Percentiles rank a stretch among this genome's conserved stretches.
Conservation (phyloP, 345 rosid genomes). For the Durio zibethinus region DNA sequence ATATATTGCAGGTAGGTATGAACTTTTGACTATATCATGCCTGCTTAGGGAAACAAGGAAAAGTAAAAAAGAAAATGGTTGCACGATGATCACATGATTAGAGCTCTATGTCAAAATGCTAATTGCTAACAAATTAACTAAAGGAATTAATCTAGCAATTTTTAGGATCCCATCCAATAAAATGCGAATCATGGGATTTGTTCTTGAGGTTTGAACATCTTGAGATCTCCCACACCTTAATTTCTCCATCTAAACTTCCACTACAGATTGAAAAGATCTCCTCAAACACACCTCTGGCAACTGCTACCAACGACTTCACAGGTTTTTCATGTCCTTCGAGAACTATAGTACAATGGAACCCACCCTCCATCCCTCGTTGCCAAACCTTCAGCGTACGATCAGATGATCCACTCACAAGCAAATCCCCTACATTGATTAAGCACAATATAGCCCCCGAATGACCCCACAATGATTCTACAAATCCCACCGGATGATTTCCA, state of each 20-base stretch:
- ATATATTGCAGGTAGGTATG: not conserved
- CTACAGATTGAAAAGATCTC: slow-evolving; percentile 31
- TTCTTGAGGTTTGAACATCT: not conserved
- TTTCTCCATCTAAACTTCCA: slow-evolving; percentile 49
- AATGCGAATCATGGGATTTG: not conserved
- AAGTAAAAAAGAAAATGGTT: not conserved
- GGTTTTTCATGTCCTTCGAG: slow-evolving; percentile 48
- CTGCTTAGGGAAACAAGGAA: not conserved
- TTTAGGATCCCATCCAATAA: not conserved
- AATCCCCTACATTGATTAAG: slow-evolving; percentile 29
- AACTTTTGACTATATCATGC: not conserved
- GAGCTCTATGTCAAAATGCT: not conserved
- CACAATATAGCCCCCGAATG: slow-evolving; percentile 42
- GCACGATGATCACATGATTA: not conserved
- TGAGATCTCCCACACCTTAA: slow-evolving; percentile 42
- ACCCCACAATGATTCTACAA: slow-evolving; percentile 35
- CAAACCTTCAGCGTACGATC: slow-evolving; percentile 51
- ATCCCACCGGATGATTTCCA: slow-evolving; percentile 19
- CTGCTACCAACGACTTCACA: slow-evolving; percentile 41
- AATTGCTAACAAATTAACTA: not conserved
- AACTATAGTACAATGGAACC: slow-evolving; percentile 30
- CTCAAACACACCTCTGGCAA: not conserved
- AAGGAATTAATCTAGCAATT: not conserved
- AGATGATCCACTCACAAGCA: slow-evolving; percentile 42
- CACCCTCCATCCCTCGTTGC: slow-evolving; percentile 25